Evolutionary conservation across 108 stramenopile genomes (phyloP), one percentile per base, ranked within the genome.

Genomic region (Schizochytrium sp.): DNA sequence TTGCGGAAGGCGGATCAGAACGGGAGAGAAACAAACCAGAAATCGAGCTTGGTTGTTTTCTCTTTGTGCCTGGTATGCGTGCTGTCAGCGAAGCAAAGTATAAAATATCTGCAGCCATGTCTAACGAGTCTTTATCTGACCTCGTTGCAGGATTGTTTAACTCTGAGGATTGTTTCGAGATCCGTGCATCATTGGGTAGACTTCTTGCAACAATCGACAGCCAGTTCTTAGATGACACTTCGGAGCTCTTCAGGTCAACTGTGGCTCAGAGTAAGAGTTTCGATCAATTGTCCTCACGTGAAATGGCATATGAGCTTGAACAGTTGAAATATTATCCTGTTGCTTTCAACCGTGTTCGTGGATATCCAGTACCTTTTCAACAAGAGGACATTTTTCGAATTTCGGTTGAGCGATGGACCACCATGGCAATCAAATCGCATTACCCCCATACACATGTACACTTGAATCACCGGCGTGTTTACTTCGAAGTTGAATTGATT

Each of bases 401-500:
- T 28, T n/a, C 28, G 5, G 53, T 55, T n/a, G 1, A 55, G 15
- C 17, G 55, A 38, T 83, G 76, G 76, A 55, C 76, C 10, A 55
- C 76, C 15, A 10, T 83, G 3, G 47, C 76, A 10, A 55, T 83
- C 5, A 47, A 55, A 53, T 28, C 10, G 0, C 76, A 46, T 2
- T 1, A 5, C 1, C 1, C 15, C 17, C 72, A 28, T 15, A 44
- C 15, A 1, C 40, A 72, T 1, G 15, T 28, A 41, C 2, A 1
- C 1, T 41, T 72, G 1, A 44, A 17, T 46, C 53, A 55, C 53
- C 76, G 53, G 5, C 47, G 53, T 5, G 3, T 83, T 10, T 83
- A 83, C 53, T 83, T 55, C 76, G 76, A 83, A 40, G 28, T 83
- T 10, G 76, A 83, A 53, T 53, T 83, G 15, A 10, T 83, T 8